Conservation (phyloP, 768 basidiomycete genomes). For the Tephrocybe sp. region DNA sequence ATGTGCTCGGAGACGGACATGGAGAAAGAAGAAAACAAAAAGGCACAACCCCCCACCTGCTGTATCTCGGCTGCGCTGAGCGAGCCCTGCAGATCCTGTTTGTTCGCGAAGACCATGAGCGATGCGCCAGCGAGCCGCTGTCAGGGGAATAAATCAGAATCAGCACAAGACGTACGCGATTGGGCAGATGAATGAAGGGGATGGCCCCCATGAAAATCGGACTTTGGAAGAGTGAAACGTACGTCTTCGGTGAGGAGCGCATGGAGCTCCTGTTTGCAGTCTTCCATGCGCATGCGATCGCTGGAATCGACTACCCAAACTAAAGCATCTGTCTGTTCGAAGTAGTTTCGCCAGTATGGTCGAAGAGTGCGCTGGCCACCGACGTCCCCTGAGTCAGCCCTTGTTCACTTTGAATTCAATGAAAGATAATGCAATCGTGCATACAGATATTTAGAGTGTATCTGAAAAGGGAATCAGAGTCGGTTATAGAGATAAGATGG, state of each 20-base stretch:
- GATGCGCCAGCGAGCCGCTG: constrained; percentile 96
- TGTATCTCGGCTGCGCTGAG: constrained; percentile 82
- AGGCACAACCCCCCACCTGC: no score
- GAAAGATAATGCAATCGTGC: constrained; percentile 21
- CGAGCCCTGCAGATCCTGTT: constrained; percentile 91
- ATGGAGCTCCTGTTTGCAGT: constrained; percentile 87
- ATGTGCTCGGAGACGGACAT: neutral
- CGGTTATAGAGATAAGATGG: neutral
- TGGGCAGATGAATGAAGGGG: neutral
- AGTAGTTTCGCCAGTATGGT: constrained; percentile 99
- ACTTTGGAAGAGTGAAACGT: constrained; percentile 27
- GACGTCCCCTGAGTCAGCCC: constrained; percentile 78
- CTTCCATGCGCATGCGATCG: constrained; percentile 85
- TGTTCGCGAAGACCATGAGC: constrained; percentile 94
- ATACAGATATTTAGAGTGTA: constrained; percentile 82
- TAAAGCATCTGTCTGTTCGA: constrained; percentile 96
- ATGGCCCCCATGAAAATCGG: constrained; percentile 7
- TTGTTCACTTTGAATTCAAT: constrained; percentile 1
- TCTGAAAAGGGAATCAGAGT: constrained; percentile 30
- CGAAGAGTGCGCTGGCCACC: constrained; percentile 95
- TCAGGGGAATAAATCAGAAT: constrained; percentile 15
- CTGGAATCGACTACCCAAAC: constrained; percentile 99
- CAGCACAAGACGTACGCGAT: no score
- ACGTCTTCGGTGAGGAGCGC: constrained; percentile 91
- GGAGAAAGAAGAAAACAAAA: constrained; percentile 25